Evolutionary conservation across 2,329 filamentous ascomycete genomes (phyloP), one percentile per base, ranked within the genome.

Genomic region (Parastagonospora nodorum): DNA sequence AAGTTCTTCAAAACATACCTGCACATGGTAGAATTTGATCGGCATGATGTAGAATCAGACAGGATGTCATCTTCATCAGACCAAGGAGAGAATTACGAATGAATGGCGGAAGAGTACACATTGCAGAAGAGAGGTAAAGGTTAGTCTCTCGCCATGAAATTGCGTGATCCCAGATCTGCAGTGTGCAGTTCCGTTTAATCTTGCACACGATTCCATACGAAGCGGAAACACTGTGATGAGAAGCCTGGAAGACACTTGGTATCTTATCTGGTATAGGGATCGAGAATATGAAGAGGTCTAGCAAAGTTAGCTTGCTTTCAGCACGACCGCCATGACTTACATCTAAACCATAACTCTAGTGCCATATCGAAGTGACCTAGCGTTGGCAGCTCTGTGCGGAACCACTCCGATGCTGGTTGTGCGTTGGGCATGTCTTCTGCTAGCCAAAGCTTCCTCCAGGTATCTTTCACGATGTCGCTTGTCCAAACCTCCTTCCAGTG

Each of bases 91-190:
- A 63, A 38, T 74, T 73, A n/a, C 73, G 66, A 27, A 75, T 74
- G 48, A 75, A 74, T 2, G 73, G 72, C 2, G 74, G 74, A 4
- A 75, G 54, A 7, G 73, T 72, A 56, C 73, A 75, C 64, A 75
- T 71, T 11, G 74, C 74, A 2, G 72, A 74, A 11, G 71, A 74
- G 14, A 74, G 60, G 42, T 74, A 74, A 4, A 74, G 67, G 30
- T 74, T 75, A 0, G 72, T 81, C 60, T 85, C 83, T 53, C 83
- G 75, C 83, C 83, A 86, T 38, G 79, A 81, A 55, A 86, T 85
- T 14, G 81, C 82, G 63, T 86, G 84, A 57, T 86, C 84, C 84
- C 84, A 86, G 50, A 86, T 84, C 55, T 84, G 82, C 29, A 85
- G 76, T 0, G 81, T 84, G 50, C 82, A 83, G 49, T 80, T 79